Conservation (phyloP, 257 asterid genomes). For the Primulina huaijiensis region DNA sequence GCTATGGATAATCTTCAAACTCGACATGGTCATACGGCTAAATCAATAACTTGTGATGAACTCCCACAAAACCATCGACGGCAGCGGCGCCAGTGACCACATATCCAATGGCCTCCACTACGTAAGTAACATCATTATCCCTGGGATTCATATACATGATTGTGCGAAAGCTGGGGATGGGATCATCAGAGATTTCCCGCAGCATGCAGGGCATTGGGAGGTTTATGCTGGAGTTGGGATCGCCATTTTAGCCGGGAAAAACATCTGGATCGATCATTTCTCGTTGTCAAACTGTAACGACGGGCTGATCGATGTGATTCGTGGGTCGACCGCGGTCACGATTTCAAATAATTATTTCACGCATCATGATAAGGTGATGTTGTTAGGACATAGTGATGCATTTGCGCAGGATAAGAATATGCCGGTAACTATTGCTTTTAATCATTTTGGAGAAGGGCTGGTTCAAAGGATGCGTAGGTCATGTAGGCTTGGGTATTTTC, state of each 20-base stretch:
- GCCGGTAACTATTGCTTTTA: conserved; percentile 80
- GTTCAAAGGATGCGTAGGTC: conserved; percentile 97
- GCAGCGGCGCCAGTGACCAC: conserved; percentile 75
- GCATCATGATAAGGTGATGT: conserved; percentile 79
- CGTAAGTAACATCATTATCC: conserved; percentile 53
- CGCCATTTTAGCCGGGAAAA: conserved; percentile 44
- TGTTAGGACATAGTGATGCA: conserved; percentile 66
- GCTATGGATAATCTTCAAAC: conserved; percentile 62
- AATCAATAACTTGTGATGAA: conserved; percentile 62
- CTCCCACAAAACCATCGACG: conserved; percentile 73
- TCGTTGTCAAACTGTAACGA: conserved; percentile 70
- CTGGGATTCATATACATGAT: conserved; percentile 71
- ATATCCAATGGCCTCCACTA: conserved; percentile 63
- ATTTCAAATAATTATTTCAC: conserved; percentile 71
- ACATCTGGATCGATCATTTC: conserved; percentile 77
- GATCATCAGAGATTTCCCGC: conserved; percentile 54
- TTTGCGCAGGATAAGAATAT: conserved; percentile 50
- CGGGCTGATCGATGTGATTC: conserved; percentile 73
- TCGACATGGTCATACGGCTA: conserved; percentile 67
- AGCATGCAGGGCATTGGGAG: conserved; percentile 62
- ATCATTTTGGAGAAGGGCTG: conserved; percentile 85
- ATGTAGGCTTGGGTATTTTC: conserved; percentile 89
- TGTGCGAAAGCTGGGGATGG: conserved; percentile 52
- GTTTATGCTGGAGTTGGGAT: conserved; percentile 72
- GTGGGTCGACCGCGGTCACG: conserved; percentile 73